phyloP scores from a whole-genome alignment of 192 early-diverging fungal species.

The Podila verticillata region DNA sequence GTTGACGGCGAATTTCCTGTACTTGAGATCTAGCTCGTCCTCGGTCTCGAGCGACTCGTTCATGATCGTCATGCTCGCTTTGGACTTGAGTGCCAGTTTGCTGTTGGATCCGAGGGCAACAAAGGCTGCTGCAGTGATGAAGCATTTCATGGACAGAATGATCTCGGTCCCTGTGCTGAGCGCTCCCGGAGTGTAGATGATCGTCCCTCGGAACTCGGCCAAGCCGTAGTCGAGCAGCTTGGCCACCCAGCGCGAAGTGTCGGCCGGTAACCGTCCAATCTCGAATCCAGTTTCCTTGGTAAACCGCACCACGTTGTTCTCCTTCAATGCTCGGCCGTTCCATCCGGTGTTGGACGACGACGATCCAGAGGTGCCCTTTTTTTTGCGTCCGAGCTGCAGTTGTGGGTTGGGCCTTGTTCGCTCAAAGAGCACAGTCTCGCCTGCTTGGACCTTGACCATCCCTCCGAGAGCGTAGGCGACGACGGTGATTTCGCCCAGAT shows the following conservation, averaged over 20 bases:
- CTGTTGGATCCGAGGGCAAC: conserved; percentile 2
- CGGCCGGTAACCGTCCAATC: conserved; percentile 56
- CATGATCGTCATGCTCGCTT: conserved; percentile 10
- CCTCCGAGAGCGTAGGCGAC: conserved; percentile 59
- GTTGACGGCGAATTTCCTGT: conserved; percentile 38
- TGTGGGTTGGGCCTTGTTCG: conserved; percentile 32
- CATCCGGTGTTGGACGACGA: conserved; percentile 23
- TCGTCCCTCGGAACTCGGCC: conserved; percentile 56
- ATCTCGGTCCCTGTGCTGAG: conserved; percentile 58
- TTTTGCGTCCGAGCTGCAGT: conserved; percentile 24
- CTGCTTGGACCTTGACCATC: conserved; percentile 44
- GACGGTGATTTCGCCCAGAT: conserved; percentile 27
- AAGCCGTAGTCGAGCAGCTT: conserved; percentile 58
- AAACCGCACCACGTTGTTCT: conserved; percentile 63
- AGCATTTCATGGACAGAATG: conserved; percentile 52
- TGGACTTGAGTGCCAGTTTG: not conserved
- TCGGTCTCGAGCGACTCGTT: conserved; percentile 36
- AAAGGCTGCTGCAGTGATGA: conserved; percentile 40
- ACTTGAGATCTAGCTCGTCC: conserved; percentile 39
- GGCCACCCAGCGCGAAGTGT: conserved; percentile 53
- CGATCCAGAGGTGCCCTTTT: conserved; percentile 17
- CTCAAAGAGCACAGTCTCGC: conserved; percentile 47
- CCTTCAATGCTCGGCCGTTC: conserved; percentile 17
- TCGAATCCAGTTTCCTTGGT: conserved; percentile 46
- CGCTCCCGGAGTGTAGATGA: conserved; percentile 36